Evolutionary conservation across 768 basidiomycete species (phyloP).

Genomic region (Dioszegia aurantiaca): DNA sequence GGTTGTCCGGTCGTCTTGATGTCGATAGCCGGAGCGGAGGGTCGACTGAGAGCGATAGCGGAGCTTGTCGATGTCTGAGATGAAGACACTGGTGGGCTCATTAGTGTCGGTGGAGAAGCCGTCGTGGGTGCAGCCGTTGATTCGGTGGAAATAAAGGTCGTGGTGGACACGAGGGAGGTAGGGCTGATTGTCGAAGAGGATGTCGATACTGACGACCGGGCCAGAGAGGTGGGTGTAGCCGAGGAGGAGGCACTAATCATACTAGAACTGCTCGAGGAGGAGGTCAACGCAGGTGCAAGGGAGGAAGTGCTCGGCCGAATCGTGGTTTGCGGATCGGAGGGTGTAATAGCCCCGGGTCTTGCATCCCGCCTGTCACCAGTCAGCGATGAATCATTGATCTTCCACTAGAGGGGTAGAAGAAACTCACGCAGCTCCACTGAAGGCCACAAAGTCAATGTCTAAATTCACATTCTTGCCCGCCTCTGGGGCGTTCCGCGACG

Average conservation of each 20-base stretch:
- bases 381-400: no score
- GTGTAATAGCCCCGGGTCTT: not conserved
- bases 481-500: conserved; percentile 26
- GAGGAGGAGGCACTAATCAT: not conserved
- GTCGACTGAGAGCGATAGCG: not conserved
- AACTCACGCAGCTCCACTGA: conserved; percentile 38
- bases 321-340: no score
- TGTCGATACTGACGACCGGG: not conserved
- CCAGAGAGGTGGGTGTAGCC: conserved; percentile 4
- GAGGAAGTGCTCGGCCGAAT: not conserved
- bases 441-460: conserved; percentile 37
- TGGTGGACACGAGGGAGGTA: conserved; percentile 9
- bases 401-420: no score
- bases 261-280: no score
- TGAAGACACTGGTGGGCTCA: not conserved
- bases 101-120: not conserved
- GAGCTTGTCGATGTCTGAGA: not conserved
- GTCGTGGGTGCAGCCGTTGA: conserved; percentile 2
- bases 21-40: not conserved
- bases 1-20: conserved; percentile 11
- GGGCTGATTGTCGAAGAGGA: not conserved
- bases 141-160: not conserved
- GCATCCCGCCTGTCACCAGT: conserved; percentile 3
- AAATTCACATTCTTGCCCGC: conserved; percentile 32
- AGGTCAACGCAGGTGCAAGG: not conserved